Evolutionary conservation across 148 eudicot species (phyloP).

Genomic region (Rhododendron molle): DNA sequence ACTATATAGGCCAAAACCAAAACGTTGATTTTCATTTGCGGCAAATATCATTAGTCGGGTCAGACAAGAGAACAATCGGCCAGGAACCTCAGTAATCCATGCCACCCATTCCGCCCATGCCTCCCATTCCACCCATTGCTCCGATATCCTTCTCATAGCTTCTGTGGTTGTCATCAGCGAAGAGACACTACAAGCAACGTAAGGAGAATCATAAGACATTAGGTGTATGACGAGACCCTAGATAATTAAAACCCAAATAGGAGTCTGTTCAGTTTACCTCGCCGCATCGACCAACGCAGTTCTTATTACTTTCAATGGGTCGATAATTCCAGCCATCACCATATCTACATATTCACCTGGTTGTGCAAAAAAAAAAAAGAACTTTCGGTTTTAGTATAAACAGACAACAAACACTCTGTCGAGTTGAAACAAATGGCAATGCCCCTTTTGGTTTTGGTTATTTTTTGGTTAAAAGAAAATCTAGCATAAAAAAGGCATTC

Average conservation of each 20-base stretch:
- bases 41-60: neutral
- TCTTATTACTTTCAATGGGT: slow-evolving; percentile 85
- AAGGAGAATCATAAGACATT: neutral
- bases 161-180: slow-evolving; percentile 44
- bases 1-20: neutral
- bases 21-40: neutral
- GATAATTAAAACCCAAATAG: neutral
- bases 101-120: slow-evolving; percentile 54
- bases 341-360: slow-evolving; percentile 89
- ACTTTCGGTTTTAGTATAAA: neutral
- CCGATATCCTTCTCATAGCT: slow-evolving; percentile 43
- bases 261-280: slow-evolving; percentile 30
- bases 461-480: neutral
- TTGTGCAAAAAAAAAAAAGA: neutral
- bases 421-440: neutral
- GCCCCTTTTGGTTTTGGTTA: neutral
- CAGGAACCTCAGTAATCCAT: slow-evolving; percentile 36
- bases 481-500: neutral
- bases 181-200: slow-evolving; percentile 23
- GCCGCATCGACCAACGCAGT: slow-evolving; percentile 85
- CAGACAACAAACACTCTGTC: neutral
- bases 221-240: neutral
- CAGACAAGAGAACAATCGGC: neutral
- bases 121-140: slow-evolving; percentile 27
- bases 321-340: slow-evolving; percentile 87